Percentiles rank a stretch among this genome's conserved stretches.
phyloP scores from a whole-genome alignment of 2,329 filamentous ascomycete genomes.

The Ploettnerulaceae sp. region DNA sequence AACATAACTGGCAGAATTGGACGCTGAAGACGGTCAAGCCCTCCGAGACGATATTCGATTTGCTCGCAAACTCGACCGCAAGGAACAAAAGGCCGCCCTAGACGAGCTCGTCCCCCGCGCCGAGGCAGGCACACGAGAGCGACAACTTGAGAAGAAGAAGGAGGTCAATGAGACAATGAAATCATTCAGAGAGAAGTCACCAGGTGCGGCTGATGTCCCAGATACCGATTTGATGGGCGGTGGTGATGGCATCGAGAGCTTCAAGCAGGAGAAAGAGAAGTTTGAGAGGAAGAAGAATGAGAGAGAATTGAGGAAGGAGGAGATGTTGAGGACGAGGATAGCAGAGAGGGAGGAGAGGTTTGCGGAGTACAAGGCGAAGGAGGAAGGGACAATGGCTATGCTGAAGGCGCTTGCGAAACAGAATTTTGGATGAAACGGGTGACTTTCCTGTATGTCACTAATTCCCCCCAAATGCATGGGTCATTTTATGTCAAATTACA shows the following conservation, averaged over 20 bases:
- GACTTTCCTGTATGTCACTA: too few relatives aligned
- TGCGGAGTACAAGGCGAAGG: constrained; percentile 65
- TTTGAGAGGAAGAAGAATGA: constrained; percentile 75
- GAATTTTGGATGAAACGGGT: constrained; percentile 65
- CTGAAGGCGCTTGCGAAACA: constrained; percentile 72
- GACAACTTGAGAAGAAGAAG: constrained; percentile 78
- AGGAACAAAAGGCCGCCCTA: constrained; percentile 62
- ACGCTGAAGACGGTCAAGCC: constrained; percentile 45
- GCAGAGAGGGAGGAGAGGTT: constrained; percentile 78
- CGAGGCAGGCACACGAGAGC: constrained; percentile 75
- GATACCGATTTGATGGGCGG: constrained; percentile 77
- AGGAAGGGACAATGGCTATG: constrained; percentile 80
- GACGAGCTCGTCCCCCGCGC: constrained; percentile 82
- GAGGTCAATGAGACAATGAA: constrained; percentile 69
- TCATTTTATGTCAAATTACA: too few relatives aligned
- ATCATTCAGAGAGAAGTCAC: constrained; percentile 65
- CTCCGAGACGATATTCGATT: constrained; percentile 49
- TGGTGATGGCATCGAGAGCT: constrained; percentile 58
- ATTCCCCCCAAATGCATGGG: too few relatives aligned
- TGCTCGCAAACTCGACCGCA: constrained; percentile 60
- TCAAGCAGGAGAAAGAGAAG: constrained; percentile 61
- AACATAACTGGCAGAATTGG: constrained; percentile 29
- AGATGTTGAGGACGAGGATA: constrained; percentile 66
- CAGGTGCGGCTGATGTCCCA: constrained; percentile 58
- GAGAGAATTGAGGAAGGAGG: constrained; percentile 75